Evolutionary conservation across 352 stramenopile genomes (phyloP), one percentile per base, ranked within the genome.

Genomic region (Phytopythium kandeliae): DNA sequence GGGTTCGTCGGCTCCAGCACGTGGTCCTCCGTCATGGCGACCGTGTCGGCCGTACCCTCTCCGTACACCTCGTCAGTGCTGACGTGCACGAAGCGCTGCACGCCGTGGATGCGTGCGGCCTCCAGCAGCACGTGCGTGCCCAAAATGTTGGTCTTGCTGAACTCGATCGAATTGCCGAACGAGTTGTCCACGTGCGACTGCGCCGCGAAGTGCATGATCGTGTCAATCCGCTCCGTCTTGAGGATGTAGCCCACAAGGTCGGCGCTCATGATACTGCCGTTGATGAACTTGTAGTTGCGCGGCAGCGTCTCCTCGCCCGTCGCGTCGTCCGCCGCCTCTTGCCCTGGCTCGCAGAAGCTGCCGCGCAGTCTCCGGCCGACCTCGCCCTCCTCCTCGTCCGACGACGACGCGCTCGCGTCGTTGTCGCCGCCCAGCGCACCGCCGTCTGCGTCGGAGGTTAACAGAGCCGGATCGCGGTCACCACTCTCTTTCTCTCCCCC

Each of bases 31-130:
- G 78, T 83, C 96, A 98, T 98, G 8, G 92, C 87, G 26, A 86
- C 71, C 2, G 93, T 91, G 53, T 97, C 87, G 8, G 74, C 62
- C 58, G 87, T 69, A 33, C 91, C 94, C 68, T 99, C 97, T 37
- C 97, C 97, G 59, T 99, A 99, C 2, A 99, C 96, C 63, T 99
- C 96, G 69, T 99, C 96, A 13, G 96, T 99, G 38, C 87, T 98
- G 24, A 99, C 95, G 65, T 99, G 96, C 56, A 99, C 91, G 63
- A 99, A 99, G 15, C 86, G 73, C 34, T 79, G 81, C 51, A 99
- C 88, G 41, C 79, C 81, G 57, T 93, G 66, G 30, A 82, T 65
- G 55, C 97, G 97, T 34, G 95, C 93, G 42, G 91, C 92, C 67
- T 99, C 97, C 6, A 99, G 74, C 26, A 99, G 65, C 16, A 99